Base-by-base conservation (phyloP, 805 yeast genomes). In the Saccharomycopsis malanga region DNA sequence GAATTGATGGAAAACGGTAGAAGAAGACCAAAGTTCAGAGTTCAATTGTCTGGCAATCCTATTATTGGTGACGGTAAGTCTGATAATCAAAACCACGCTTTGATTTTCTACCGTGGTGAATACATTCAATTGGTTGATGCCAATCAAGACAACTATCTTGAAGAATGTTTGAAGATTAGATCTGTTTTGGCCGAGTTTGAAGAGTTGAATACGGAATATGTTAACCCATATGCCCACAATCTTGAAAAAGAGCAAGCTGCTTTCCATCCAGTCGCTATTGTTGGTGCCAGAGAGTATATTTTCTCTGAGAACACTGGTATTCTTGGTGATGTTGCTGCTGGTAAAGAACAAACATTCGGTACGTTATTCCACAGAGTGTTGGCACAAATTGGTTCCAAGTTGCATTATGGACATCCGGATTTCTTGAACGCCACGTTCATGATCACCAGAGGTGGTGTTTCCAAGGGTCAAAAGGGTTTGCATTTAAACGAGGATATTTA, bases 391-490 rank as follows among this genome's bases (percentile, higher is more conserved):
- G 97, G 97, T 9, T 96, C 95, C 1, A 91, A 91, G 64, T 67
- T 89, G 43, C 98, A 89, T 63, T 89, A 89, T 64, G 98, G 98
- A 2, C 97, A 89, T 67, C 98, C 98, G 3, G 98, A 89, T 69
- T 89, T 89, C 65, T 67, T 91, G 50, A 88, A 91, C 67, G 94
- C 80, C 4, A 80, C 84, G 9, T 89, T 82, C 59, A 91, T 89
- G 97, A 82, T 87, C 0, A 91, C 97, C 2, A 73, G 98, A 66
- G 97, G 98, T 34, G 98, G 98, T 12, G 76, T 91, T 2, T 87
- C 97, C 1, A 89, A 89, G 62, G 96, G 96, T 1, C 98, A 89
- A 64, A 87, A 82, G 61, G 95, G 97, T 10, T 69, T 89, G 49
- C 98, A 89, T 63, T 67, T 89, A 59, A 89, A 89, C 67, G 97